These are phyloP conservation scores for Aureobasidium sp. DNA, from an alignment of 2,329 filamentous ascomycete genomes.

Conservation along the genomic window DNA sequence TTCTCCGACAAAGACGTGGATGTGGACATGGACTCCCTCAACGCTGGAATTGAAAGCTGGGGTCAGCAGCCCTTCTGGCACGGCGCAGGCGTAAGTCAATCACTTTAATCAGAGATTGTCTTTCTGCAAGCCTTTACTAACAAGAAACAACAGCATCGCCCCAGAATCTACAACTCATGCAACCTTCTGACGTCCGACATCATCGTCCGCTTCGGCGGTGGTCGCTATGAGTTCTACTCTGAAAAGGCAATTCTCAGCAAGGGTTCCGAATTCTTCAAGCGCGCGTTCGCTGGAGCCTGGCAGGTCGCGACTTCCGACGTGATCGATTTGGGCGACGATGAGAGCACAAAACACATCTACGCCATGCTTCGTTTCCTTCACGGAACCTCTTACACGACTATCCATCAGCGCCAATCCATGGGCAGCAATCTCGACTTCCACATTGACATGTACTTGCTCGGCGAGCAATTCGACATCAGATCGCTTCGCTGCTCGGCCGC, in stretches of 20 bases:
- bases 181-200: background rate
- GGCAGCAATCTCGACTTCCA: conserved; percentile 4
- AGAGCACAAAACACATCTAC: background rate
- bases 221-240: background rate
- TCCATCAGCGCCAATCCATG: background rate
- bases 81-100: background rate
- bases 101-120: background rate
- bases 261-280: background rate
- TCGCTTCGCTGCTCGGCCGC: background rate
- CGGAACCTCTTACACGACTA: background rate
- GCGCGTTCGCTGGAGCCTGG: background rate
- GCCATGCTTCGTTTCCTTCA: conserved; percentile 6
- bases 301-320: background rate
- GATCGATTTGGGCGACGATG: background rate
- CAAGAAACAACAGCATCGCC: background rate
- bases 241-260: background rate
- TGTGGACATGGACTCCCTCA: too few species aligned
- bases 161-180: background rate
- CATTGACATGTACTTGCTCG: conserved; percentile 7
- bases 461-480: background rate
- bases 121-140: background rate
- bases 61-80: background rate
- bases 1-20: too few species aligned
- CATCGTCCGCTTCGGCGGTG: background rate
- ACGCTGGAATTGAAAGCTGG: background rate